Base-by-base conservation (phyloP, 2,329 filamentous ascomycete species). In the Penicillium nordicum region DNA sequence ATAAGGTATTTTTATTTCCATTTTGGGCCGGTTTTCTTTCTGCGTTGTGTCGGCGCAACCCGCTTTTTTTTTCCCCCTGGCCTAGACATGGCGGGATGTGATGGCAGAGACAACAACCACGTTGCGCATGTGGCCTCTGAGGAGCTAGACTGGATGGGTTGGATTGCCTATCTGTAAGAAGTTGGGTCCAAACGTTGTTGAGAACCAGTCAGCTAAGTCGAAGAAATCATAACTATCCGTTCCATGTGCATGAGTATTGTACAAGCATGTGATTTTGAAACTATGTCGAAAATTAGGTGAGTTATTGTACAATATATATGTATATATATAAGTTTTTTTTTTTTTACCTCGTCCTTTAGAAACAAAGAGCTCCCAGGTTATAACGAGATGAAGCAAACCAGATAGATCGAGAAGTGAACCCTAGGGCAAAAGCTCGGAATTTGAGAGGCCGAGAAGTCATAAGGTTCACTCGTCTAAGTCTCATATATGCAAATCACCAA, bases 81-180 rank as follows among this genome's bases (percentile, higher is more conserved):
- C 34, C 50, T 57, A 34, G 53, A 29, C 53, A 55, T 42, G 29
- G 52, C 57, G 50, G 57, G 34, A 58, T 56, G 57, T 42, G 16
- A 57, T 50, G 54, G 52, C 37, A 48, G 44, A 53, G 18, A 58
- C 52, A 61, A 57, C 56, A 63, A 64, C 60, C 60, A 65, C 63
- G 62, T 64, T 56, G 54, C 36, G 38, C 44, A 59, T 57, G 47
- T 53, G 57, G 45, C 36, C 57, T 50, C 42, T 54, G 29, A 18
- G 42, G 57, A 55, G 45, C 50, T 58, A 48, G 56, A 50, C 49
- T 49, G 55, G 37, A 51, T 41, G 37, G 30, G 54, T 49, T 43
- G 44, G 29, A 37, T 50, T 46, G 37, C 27, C 18, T 42, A 51
- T 49, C 34, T 29, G 21, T 27, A 41, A 34, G 11, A 7, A 18